Base-by-base conservation (phyloP, 108 stramenopile genomes). In the Cyclotella distinguenda region DNA sequence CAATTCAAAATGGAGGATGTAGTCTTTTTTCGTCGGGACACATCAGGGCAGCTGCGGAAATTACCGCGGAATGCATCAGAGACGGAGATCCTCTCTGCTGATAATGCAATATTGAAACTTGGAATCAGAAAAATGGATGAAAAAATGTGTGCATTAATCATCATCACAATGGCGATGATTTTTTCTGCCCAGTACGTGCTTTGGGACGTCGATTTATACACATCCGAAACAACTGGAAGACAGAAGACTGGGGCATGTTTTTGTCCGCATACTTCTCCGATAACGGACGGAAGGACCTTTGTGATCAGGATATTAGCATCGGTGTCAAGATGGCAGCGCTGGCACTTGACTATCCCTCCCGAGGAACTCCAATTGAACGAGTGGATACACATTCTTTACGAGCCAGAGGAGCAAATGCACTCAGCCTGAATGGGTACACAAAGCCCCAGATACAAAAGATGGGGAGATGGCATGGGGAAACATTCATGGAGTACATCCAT, bases 101-200 rank as follows among this genome's bases (percentile, higher is more conserved):
- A 47, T 0, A 31, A 33, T 12, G 61, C 28, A 22, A 62, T 16
- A 21, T 21, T 62, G 31, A 31, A 48, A 4, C 58, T 59, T 8
- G 58, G 25, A 59, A 59, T 6, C 58, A 59, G 28, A 59, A 59
- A n/a, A 59, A 59, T 42, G 58, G 58, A 7, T 59, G 58, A 42
- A 59, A 43, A 59, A 25, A 25, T 2, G 58, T 59, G n/a, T 59
- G 58, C 21, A 10, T 59, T 5, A 18, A 43, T 19, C 58, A 59
- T 12, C 25, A 59, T 5, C 23, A 11, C 58, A 59, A 59, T 27
- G 61, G 61, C 6, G 47, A 48, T 12, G 45, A 18, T 3, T 18
- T 48, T 6, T 35, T 49, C 2, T 47, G 47, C 61, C 61, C 47
- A 1, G 47, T 49, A 6, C 28, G 16, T 13, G 33, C 46, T 4